A percentile compares a stretch with the other conserved stretches of the same genome.
These are phyloP conservation scores for Hirschioporus abietinus DNA, from an alignment of 768 basidiomycete genomes.

Conservation along the genomic window DNA sequence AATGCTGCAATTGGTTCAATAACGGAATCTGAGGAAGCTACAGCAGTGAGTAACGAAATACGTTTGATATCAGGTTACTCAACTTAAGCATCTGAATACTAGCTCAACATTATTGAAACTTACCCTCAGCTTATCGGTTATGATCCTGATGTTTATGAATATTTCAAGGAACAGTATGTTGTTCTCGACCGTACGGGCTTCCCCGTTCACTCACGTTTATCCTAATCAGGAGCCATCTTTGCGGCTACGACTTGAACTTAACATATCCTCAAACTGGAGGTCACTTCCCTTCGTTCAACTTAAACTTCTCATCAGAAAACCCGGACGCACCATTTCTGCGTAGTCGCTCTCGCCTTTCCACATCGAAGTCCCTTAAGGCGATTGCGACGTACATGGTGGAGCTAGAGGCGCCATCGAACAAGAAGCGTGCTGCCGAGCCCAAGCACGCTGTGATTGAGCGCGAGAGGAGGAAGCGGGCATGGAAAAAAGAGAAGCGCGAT, in stretches of 20 bases:
- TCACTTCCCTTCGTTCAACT: constrained; percentile 35
- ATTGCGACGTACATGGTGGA: not conserved
- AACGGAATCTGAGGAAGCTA: constrained; percentile 45
- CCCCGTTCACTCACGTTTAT: constrained; percentile 6
- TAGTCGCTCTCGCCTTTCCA: constrained; percentile 15
- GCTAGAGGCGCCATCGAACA: constrained; percentile 11
- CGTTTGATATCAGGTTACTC: constrained; percentile 4
- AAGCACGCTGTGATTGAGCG: constrained; percentile 16
- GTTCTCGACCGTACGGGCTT: constrained; percentile 55
- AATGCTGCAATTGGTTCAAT: constrained; percentile 55
- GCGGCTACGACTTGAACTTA: constrained; percentile 61
- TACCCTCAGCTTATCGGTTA: constrained; percentile 76
- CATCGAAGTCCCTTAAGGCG: constrained; percentile 12
- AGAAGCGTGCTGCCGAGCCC: constrained; percentile 20
- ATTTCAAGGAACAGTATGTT: constrained; percentile 64
- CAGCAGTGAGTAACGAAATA: constrained; percentile 39
- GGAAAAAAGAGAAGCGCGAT: constrained; percentile 40
- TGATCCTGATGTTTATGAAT: constrained; percentile 49
- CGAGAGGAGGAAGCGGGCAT: constrained; percentile 21
- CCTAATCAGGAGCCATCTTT: constrained; percentile 46
- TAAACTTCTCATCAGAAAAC: constrained; percentile 13
- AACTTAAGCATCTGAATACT: not conserved
- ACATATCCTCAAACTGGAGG: constrained; percentile 58
- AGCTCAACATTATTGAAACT: constrained; percentile 60
- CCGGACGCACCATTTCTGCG: constrained; percentile 8